Percentiles rank a stretch among this genome's conserved stretches.
Evolutionary conservation across 176 grass and related monocot species (phyloP).

Genomic region (Lolium rigidum): DNA sequence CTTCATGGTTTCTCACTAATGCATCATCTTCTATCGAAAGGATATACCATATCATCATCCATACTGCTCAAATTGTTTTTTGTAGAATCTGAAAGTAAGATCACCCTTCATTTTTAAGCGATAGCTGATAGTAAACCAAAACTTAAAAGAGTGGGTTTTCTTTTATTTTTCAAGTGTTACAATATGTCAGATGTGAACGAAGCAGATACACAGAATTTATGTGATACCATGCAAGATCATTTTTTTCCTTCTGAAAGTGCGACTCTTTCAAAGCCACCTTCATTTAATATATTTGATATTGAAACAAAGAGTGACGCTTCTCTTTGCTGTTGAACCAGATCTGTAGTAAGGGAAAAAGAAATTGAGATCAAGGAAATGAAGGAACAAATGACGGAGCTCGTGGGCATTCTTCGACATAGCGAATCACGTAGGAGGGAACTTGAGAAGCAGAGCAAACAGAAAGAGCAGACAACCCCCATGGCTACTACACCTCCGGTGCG

Average conservation of each 20-base stretch:
- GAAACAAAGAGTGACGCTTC: too few relatives aligned
- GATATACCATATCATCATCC: neutral
- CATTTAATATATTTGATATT: conserved; percentile 1
- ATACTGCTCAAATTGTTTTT: conserved; percentile 13
- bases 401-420: conserved; percentile 80
- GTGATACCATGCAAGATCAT: neutral
- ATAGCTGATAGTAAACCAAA: conserved; percentile 19
- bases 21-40: neutral
- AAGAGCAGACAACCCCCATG: conserved; percentile 64
- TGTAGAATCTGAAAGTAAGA: conserved; percentile 29
- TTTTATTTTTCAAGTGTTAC: neutral
- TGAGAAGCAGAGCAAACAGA: conserved; percentile 83
- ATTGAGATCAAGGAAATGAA: conserved; percentile 90
- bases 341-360: conserved; percentile 80
- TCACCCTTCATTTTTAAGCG: neutral
- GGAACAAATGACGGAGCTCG: conserved; percentile 91
- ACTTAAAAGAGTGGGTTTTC: neutral
- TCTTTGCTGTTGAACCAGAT: conserved; percentile 60
- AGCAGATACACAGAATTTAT: neutral
- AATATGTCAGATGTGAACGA: conserved; percentile 4
- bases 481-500: conserved; percentile 66
- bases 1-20: conserved; percentile 25
- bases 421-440: conserved; percentile 84
- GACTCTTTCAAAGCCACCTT: conserved; percentile 2
- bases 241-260: neutral